Evolutionary conservation across 2,329 filamentous ascomycete species (phyloP).

Genomic region (Neonectria punicea): DNA sequence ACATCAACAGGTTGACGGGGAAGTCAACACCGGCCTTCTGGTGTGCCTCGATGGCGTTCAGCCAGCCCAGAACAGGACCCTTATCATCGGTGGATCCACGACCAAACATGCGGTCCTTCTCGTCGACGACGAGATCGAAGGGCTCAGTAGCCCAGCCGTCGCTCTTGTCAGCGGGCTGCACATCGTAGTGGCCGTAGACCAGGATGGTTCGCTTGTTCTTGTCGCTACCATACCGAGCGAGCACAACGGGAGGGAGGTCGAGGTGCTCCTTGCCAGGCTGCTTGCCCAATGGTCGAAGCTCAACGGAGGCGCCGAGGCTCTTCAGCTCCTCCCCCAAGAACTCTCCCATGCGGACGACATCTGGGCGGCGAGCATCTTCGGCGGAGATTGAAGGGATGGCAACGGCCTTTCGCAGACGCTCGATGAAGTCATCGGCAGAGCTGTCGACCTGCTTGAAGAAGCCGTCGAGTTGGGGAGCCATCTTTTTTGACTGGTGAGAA

Average conservation of each 20-base stretch:
- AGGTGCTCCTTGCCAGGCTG: slow-evolving; percentile 92
- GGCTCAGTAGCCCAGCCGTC: slow-evolving; percentile 98
- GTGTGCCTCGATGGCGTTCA: slow-evolving; percentile 98
- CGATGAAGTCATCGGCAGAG: slow-evolving; percentile 84
- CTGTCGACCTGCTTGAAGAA: slow-evolving; percentile 94
- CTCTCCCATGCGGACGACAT: slow-evolving; percentile 97
- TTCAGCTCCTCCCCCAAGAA: slow-evolving; percentile 88
- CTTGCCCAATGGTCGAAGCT: slow-evolving; percentile 87
- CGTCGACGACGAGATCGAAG: slow-evolving; percentile 87
- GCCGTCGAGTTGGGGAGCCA: slow-evolving; percentile 89
- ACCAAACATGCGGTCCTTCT: slow-evolving; percentile 95
- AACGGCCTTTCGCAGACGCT: slow-evolving; percentile 89
- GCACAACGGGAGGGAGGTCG: slow-evolving; percentile 90
- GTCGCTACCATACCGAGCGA: slow-evolving; percentile 92
- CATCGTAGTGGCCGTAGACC: slow-evolving; percentile 98
- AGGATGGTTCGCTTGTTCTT: slow-evolving; percentile 93
- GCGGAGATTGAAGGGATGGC: slow-evolving; percentile 97
- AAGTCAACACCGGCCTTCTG: slow-evolving; percentile 94
- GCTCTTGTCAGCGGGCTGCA: slow-evolving; percentile 91
- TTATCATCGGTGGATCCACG: slow-evolving; percentile 98
- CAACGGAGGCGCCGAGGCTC: slow-evolving; percentile 84
- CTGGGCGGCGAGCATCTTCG: slow-evolving; percentile 85
- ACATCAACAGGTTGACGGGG: slow-evolving; percentile 98
- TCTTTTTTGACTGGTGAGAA: slow-evolving; percentile 74
- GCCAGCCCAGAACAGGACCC: slow-evolving; percentile 94